Percentiles rank a stretch among this genome's conserved stretches.
Conservation (phyloP, 441 rosid genomes). For the Erodium texanum region DNA sequence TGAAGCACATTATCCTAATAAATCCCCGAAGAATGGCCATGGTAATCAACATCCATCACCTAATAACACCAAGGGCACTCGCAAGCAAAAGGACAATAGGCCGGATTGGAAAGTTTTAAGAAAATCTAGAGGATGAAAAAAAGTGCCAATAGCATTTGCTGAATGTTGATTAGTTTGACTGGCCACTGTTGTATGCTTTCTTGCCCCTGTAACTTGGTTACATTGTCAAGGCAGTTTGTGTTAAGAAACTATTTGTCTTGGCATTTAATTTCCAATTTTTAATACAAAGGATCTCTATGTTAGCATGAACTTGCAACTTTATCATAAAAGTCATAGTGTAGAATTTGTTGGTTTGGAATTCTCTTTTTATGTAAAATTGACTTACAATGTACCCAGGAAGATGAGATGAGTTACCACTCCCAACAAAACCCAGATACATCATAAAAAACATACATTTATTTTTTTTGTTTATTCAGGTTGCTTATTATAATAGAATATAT, state of each 20-base stretch:
- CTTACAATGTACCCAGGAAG: too few relatives aligned
- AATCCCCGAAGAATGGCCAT: slow-evolving; percentile 38
- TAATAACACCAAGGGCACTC: slow-evolving; percentile 25
- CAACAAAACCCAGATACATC: too few relatives aligned
- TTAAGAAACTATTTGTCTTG: too few relatives aligned
- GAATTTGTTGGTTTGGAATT: too few relatives aligned
- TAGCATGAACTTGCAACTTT: not conserved
- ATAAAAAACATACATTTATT: too few relatives aligned
- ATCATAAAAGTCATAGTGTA: not conserved
- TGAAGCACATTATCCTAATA: slow-evolving; percentile 32
- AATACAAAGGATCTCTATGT: not conserved
- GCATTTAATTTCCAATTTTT: too few relatives aligned
- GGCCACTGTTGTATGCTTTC: not conserved
- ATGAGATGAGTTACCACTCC: slow-evolving; percentile 21
- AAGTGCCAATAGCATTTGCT: not conserved
- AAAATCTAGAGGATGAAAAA: slow-evolving; percentile 33
- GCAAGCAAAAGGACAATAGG: slow-evolving; percentile 46
- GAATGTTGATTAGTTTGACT: too few relatives aligned
- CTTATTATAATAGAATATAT: too few relatives aligned
- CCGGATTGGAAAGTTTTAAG: slow-evolving; percentile 62
- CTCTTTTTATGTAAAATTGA: too few relatives aligned
- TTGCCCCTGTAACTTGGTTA: not conserved
- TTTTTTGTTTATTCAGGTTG: too few relatives aligned
- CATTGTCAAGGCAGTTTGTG: not conserved
- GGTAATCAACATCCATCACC: slow-evolving; percentile 23